Percentiles rank a stretch among this genome's conserved stretches.
These are phyloP conservation scores for Solanum virginianum DNA, from an alignment of 257 asterid genomes.

Conservation along the genomic window DNA sequence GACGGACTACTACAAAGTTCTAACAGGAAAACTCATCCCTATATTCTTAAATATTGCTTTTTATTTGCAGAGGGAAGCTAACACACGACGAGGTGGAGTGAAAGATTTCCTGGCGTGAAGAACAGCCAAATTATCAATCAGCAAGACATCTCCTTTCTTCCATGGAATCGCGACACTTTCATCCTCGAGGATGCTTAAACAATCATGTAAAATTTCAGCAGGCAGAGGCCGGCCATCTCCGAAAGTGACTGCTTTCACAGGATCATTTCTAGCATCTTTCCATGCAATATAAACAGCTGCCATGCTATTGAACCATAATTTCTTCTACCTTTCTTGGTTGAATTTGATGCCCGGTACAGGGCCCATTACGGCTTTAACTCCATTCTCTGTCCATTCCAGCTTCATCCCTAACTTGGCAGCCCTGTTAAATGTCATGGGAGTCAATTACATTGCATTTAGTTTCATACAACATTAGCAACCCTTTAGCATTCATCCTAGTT, in stretches of 20 bases:
- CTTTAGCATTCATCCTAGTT: neutral
- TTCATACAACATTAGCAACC: neutral
- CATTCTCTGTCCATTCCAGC: conserved; percentile 68
- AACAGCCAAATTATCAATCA: conserved; percentile 77
- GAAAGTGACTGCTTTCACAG: conserved; percentile 67
- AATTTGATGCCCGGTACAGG: conserved; percentile 70
- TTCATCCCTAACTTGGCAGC: conserved; percentile 74
- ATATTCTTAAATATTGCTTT: neutral
- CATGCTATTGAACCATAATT: conserved; percentile 87
- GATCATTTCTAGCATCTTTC: conserved; percentile 66
- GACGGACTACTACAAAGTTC: neutral
- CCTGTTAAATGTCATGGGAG: conserved; percentile 13
- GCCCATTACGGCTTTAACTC: conserved; percentile 64
- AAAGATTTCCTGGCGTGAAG: conserved; percentile 74
- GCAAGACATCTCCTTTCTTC: conserved; percentile 62
- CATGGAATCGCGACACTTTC: conserved; percentile 74
- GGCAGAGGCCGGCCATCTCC: conserved; percentile 73
- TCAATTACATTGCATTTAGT: neutral
- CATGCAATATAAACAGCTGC: conserved; percentile 86
- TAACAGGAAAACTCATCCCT: neutral
- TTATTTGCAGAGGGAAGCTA: conserved; percentile 81
- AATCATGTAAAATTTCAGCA: conserved; percentile 38
- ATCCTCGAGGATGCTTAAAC: conserved; percentile 54
- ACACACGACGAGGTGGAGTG: conserved; percentile 60
- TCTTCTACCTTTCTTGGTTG: conserved; percentile 43